Evolutionary conservation across 176 grass and related monocot species (phyloP).

Genomic region (sorghum (Sorghum bicolor)): Sorghum_bicolor_NCBIv3 NC_012871.2:54585001-54585500

Average conservation of each 20-base stretch:
- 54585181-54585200: background rate
- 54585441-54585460: no score
- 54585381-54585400: background rate
- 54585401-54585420: background rate
- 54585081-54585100: background rate
- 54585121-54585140: background rate
- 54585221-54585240: background rate
- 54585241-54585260: background rate
- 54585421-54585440: background rate
- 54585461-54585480: no score
- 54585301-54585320: background rate
- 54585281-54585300: background rate
- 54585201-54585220: background rate
- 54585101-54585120: no score
- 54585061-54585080: no score
- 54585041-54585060: no score
- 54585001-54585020: no score
- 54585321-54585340: background rate
- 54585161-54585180: background rate
- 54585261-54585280: background rate
- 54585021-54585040: no score
- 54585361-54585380: background rate
- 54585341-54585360: background rate
- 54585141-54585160: background rate
- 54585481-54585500: no score